A percentile compares a stretch with the other conserved stretches of the same genome.
Evolutionary conservation across 2,329 filamentous ascomycete genomes (phyloP).

Genomic region (Aspergillus ruber): DNA sequence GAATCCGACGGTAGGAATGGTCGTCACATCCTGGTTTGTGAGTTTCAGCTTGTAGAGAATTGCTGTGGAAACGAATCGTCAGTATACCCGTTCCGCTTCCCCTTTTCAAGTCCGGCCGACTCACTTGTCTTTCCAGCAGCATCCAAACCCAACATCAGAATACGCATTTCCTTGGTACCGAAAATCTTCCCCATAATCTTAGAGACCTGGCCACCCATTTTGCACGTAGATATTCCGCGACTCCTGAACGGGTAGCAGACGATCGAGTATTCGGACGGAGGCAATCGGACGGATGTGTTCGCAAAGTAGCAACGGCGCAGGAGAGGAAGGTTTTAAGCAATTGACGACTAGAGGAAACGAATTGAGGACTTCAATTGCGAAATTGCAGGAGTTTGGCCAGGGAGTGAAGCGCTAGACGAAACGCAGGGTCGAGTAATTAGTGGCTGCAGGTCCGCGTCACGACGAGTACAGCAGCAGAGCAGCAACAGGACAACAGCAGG

Average conservation of each 20-base stretch:
- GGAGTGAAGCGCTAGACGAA: background rate
- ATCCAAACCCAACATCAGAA: slow-evolving; percentile 96
- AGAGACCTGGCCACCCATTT: slow-evolving; percentile 87
- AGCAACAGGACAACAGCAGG: background rate
- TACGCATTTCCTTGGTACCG: slow-evolving; percentile 97
- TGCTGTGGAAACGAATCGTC: slow-evolving; percentile 36
- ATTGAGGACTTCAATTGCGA: background rate
- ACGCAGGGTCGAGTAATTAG: slow-evolving; percentile 4
- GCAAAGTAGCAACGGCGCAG: too few relatives aligned
- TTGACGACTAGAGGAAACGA: background rate
- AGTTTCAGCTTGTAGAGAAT: slow-evolving; percentile 99
- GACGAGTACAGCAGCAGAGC: slow-evolving; percentile 3
- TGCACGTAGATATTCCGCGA: slow-evolving; percentile 26
- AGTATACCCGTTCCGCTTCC: background rate
- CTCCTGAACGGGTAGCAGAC: slow-evolving; percentile 5
- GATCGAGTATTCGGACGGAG: background rate
- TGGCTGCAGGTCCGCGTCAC: slow-evolving; percentile 5
- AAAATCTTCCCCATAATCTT: slow-evolving; percentile 99
- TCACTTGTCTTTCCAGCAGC: slow-evolving; percentile 91
- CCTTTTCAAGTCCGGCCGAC: slow-evolving; percentile 9
- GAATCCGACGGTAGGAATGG: slow-evolving; percentile 96
- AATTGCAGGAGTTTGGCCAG: background rate
- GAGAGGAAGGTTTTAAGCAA: background rate
- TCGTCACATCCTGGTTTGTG: slow-evolving; percentile 86
- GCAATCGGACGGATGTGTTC: background rate